Evolutionary conservation across 2,329 filamentous ascomycete genomes (phyloP).

Genomic region (Aspergillus latus): DNA sequence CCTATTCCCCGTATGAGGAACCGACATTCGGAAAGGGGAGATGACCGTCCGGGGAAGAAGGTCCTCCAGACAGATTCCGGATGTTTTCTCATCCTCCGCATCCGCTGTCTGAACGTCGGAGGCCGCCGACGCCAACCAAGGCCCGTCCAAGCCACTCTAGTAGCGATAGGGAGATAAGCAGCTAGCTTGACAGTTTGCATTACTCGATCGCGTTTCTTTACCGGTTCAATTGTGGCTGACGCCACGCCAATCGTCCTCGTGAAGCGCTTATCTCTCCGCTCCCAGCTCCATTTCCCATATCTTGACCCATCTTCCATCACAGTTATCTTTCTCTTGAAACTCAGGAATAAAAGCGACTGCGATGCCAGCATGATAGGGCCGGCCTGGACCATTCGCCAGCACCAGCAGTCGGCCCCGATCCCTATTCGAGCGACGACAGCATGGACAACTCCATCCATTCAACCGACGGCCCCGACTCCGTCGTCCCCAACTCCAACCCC

Average conservation of each 20-base stretch:
- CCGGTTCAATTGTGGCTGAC: background rate
- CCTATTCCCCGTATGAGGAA: too few species aligned
- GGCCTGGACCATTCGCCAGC: background rate
- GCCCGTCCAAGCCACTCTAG: background rate
- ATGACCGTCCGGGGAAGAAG: background rate
- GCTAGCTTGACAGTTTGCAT: background rate
- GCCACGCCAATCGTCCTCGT: background rate
- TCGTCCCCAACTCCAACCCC: slow-evolving; percentile 1
- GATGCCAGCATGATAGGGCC: background rate
- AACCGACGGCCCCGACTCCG: slow-evolving; percentile 2
- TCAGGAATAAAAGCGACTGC: background rate
- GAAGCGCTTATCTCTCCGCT: background rate
- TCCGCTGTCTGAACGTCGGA: background rate
- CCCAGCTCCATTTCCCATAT: background rate
- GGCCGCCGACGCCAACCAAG: background rate
- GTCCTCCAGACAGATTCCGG: too few species aligned
- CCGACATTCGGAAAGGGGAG: background rate
- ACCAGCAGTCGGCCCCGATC: background rate
- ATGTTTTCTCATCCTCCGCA: background rate
- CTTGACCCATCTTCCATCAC: background rate
- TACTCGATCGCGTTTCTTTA: background rate
- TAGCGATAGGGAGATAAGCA: background rate
- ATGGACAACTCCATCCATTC: slow-evolving; percentile 9
- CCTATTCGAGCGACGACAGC: background rate
- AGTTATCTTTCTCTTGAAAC: background rate